Evolutionary conservation across 2,329 filamentous ascomycete species (phyloP).

Genomic region (Westerdykella sp.): DNA sequence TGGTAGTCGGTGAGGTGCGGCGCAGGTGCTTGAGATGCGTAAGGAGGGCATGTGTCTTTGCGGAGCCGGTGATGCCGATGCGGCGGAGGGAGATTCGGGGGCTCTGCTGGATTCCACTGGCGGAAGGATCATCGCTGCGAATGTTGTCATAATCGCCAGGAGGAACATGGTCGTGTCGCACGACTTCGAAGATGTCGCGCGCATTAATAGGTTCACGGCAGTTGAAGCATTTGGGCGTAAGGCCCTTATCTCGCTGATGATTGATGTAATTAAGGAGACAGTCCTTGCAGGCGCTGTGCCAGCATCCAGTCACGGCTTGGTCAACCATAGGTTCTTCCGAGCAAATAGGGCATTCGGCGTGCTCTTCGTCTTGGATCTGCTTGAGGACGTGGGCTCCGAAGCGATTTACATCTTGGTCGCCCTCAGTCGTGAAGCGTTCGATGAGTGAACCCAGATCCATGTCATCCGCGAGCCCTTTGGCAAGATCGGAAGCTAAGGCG

Average conservation of each 20-base stretch:
- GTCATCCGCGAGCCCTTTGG: slow-evolving; percentile 79
- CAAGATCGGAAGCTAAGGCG: slow-evolving; percentile 67
- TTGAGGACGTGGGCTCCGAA: slow-evolving; percentile 84
- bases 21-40: slow-evolving; percentile 65
- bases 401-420: slow-evolving; percentile 56
- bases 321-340: slow-evolving; percentile 93
- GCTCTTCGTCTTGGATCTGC: slow-evolving; percentile 84
- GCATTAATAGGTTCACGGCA: slow-evolving; percentile 78
- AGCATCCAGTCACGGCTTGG: slow-evolving; percentile 90
- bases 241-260: slow-evolving; percentile 71
- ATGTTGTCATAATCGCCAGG: slow-evolving; percentile 40
- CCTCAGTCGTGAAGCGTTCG: slow-evolving; percentile 66
- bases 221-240: slow-evolving; percentile 78
- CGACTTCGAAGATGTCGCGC: slow-evolving; percentile 85
- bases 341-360: slow-evolving; percentile 89
- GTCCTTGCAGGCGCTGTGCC: slow-evolving; percentile 94
- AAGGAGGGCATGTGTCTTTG: slow-evolving; percentile 79
- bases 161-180: slow-evolving; percentile 63
- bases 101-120: slow-evolving; percentile 24
- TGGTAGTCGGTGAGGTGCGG: slow-evolving; percentile 60
- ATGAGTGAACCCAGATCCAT: slow-evolving; percentile 91
- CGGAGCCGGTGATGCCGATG: slow-evolving; percentile 65
- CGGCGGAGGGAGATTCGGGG: slow-evolving; percentile 56
- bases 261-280: slow-evolving; percentile 87
- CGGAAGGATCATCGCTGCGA: slow-evolving; percentile 24